phyloP scores from a whole-genome alignment of 129 eudicot genomes.

The Scalesia atractyloides region DNA sequence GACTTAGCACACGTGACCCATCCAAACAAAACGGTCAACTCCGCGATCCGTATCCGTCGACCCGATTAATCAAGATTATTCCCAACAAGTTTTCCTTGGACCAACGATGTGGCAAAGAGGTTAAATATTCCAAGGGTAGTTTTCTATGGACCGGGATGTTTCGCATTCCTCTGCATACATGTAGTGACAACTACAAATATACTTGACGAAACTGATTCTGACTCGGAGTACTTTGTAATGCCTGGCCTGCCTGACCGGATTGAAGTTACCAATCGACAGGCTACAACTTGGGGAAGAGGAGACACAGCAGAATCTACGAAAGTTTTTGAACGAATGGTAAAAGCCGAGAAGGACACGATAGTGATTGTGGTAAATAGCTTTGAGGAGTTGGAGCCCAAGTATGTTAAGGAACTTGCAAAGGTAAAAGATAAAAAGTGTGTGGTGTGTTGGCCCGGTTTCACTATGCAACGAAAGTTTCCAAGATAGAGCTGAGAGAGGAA shows the following conservation, averaged over 20 bases:
- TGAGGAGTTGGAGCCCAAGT: slow-evolving; percentile 57
- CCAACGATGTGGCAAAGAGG: slow-evolving; percentile 37
- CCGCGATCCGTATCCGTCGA: too few relatives aligned
- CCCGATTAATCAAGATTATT: too few relatives aligned
- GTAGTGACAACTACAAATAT: slow-evolving; percentile 22
- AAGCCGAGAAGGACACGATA: slow-evolving; percentile 30
- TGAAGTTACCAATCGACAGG: slow-evolving; percentile 46
- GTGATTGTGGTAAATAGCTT: slow-evolving; percentile 67
- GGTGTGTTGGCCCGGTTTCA: slow-evolving; percentile 87
- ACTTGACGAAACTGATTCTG: slow-evolving; percentile 29
- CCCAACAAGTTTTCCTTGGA: slow-evolving; percentile 72
- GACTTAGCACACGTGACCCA: too few relatives aligned
- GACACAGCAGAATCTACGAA: slow-evolving; percentile 17
- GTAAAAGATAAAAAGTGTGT: slow-evolving; percentile 39
- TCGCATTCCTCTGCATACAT: slow-evolving; percentile 43
- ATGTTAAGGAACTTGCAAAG: slow-evolving; percentile 42
- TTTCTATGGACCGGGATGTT: slow-evolving; percentile 66
- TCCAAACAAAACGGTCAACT: too few relatives aligned
- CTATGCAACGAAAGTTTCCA: slow-evolving; percentile 37
- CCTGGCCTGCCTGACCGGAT: slow-evolving; percentile 60
- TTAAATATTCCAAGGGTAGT: slow-evolving; percentile 57
- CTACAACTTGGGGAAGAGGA: slow-evolving; percentile 28
- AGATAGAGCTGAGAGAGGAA: slow-evolving; percentile 58
- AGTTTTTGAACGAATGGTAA: slow-evolving; percentile 18
- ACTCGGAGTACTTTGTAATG: slow-evolving; percentile 45